Percentiles rank a stretch among this genome's conserved stretches.
phyloP scores from a whole-genome alignment of 495 filamentous ascomycete species.

The Emericellopsis terricola region DNA sequence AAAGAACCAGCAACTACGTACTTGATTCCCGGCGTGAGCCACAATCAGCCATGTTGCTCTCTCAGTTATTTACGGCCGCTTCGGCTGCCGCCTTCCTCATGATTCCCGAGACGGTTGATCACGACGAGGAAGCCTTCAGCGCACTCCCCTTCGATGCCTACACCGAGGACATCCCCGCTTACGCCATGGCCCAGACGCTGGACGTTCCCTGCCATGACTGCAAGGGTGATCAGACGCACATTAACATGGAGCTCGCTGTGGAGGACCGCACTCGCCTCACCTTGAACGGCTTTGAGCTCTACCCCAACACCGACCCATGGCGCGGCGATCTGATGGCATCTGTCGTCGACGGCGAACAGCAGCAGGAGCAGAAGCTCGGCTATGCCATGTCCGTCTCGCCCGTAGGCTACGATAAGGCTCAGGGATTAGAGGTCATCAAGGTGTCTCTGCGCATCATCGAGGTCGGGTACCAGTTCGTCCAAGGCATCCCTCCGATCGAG shows the following conservation, averaged over 20 bases:
- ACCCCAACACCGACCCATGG: conserved; percentile 17
- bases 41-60: conserved; percentile 1
- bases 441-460: conserved; percentile 31
- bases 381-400: conserved; percentile 9
- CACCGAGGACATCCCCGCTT: conserved; percentile 5
- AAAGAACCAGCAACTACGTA: too few relatives aligned
- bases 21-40: too few relatives aligned
- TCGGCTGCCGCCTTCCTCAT: conserved; percentile 11
- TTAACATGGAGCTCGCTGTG: conserved; percentile 21
- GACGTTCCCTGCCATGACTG: conserved; percentile 6
- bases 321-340: conserved; percentile 11
- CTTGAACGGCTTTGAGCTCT: conserved; percentile 26
- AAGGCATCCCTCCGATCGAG: conserved; percentile 26
- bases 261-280: conserved; percentile 17
- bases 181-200: conserved; percentile 12
- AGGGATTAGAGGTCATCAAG: conserved; percentile 19
- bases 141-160: conserved; percentile 10
- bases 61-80: conserved; percentile 7
- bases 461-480: conserved; percentile 23
- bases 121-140: conserved; percentile 8
- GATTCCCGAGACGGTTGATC: conserved; percentile 5
- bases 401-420: conserved; percentile 11
- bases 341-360: conserved; percentile 7
- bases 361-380: conserved; percentile 5
- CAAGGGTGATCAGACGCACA: conserved; percentile 11